Percentiles rank a stretch among this genome's conserved stretches.
Evolutionary conservation across 768 basidiomycete species (phyloP).

Genomic region (Filobasidium wieringae): DNA sequence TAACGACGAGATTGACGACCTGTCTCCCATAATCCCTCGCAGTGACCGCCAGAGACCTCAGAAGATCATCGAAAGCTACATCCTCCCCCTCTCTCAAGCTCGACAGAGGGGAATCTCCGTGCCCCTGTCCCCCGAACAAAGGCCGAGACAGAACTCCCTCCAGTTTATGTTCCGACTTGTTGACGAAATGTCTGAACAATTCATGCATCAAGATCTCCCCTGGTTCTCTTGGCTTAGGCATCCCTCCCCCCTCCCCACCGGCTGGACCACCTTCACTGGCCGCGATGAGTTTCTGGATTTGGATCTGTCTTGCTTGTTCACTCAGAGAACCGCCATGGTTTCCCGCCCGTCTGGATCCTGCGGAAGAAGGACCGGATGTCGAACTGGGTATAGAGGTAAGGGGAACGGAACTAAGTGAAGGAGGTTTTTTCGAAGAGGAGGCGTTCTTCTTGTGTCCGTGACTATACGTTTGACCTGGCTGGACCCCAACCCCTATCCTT

Average conservation of each 20-base stretch:
- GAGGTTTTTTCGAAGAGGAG: no score
- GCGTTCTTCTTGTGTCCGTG: no score
- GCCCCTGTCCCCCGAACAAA: neutral
- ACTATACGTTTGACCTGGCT: no score
- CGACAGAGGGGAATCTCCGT: neutral
- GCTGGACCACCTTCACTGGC: no score
- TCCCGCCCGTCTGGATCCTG: no score
- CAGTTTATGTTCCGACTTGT: conserved; percentile 4
- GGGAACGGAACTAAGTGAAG: no score
- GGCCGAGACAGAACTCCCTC: conserved; percentile 3
- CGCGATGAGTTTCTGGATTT: no score
- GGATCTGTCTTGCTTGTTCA: no score
- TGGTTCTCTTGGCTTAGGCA: conserved; percentile 12
- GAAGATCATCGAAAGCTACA: neutral
- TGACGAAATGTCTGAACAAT: conserved; percentile 10
- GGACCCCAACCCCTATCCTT: no score
- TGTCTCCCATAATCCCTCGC: conserved; percentile 1
- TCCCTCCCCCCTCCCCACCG: neutral
- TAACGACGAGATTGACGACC: conserved; percentile 3
- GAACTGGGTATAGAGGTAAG: no score
- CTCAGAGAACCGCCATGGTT: no score
- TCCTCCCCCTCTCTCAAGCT: neutral
- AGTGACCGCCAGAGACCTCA: conserved; percentile 1
- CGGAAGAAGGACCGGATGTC: no score
- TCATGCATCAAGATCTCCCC: conserved; percentile 14